Conservation (phyloP, 2,329 filamentous ascomycete genomes). For the Westerdykella sp. region DNA sequence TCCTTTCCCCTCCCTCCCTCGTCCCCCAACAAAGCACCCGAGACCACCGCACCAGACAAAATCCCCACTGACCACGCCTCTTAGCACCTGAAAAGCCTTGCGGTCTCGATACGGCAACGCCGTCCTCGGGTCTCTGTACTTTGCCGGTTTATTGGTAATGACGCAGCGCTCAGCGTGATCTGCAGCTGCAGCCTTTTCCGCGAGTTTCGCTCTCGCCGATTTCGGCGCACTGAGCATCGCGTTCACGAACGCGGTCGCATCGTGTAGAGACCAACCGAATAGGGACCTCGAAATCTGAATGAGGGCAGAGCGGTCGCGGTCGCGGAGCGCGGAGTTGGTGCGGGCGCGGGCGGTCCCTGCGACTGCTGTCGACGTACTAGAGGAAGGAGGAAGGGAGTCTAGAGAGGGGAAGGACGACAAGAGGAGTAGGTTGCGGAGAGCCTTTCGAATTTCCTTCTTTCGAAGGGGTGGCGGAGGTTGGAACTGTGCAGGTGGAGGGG, state of each 20-base stretch:
- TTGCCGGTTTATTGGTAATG: slow-evolving; percentile 75
- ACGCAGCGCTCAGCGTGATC: slow-evolving; percentile 52
- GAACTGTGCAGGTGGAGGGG: slow-evolving; percentile 16
- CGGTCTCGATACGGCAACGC: slow-evolving; percentile 74
- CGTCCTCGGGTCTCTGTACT: slow-evolving; percentile 79
- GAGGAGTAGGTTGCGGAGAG: slow-evolving; percentile 53
- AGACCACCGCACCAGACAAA: slow-evolving; percentile 78
- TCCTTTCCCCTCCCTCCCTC: slow-evolving; percentile 15
- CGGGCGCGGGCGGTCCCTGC: slow-evolving; percentile 42
- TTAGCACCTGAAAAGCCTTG: slow-evolving; percentile 75
- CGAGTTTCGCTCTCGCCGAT: slow-evolving; percentile 40
- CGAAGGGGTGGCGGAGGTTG: slow-evolving; percentile 18
- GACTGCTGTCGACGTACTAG: neutral
- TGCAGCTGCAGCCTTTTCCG: slow-evolving; percentile 27
- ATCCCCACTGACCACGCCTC: slow-evolving; percentile 63
- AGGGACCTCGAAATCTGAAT: slow-evolving; percentile 49
- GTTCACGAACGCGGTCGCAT: slow-evolving; percentile 25
- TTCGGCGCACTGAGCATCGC: slow-evolving; percentile 43
- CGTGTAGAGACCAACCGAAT: slow-evolving; percentile 28
- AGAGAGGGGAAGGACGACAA: slow-evolving; percentile 42
- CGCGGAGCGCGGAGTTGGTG: slow-evolving; percentile 37
- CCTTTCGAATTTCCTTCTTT: slow-evolving; percentile 42
- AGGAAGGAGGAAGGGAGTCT: slow-evolving; percentile 40
- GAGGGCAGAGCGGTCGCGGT: slow-evolving; percentile 43
- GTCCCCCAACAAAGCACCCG: slow-evolving; percentile 73